phyloP scores from a whole-genome alignment of 176 grass and related monocot genomes.

The Juncus inflexus region DNA sequence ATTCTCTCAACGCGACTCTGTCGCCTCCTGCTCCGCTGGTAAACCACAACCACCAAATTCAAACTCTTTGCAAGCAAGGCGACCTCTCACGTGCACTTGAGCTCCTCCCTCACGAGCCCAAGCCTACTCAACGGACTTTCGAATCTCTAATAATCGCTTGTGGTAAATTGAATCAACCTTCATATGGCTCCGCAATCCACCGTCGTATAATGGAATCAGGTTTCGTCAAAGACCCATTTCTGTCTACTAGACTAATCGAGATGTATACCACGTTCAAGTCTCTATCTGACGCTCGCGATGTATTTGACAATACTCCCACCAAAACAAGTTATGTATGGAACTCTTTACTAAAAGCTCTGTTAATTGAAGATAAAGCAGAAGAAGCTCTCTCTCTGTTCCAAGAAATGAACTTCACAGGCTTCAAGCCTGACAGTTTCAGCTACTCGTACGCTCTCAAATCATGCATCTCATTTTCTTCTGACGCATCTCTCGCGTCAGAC shows the following conservation, averaged over 20 bases:
- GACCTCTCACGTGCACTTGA: conserved; percentile 40
- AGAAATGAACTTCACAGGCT: conserved; percentile 48
- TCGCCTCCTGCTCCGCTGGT: background rate
- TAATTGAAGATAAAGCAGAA: conserved; percentile 49
- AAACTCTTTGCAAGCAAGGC: conserved; percentile 54
- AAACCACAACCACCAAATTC: conserved; percentile 50
- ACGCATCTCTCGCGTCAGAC: background rate
- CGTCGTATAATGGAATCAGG: conserved; percentile 43
- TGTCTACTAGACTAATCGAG: conserved; percentile 64
- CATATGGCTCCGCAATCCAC: conserved; percentile 39
- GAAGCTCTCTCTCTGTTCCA: conserved; percentile 45
- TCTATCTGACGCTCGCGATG: conserved; percentile 52
- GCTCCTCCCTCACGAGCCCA: conserved; percentile 49
- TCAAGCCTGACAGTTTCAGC: conserved; percentile 62
- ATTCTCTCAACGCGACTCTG: conserved; percentile 11
- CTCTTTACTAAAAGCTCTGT: conserved; percentile 60
- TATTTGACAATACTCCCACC: background rate
- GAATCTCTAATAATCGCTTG: conserved; percentile 54
- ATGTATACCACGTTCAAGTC: conserved; percentile 46
- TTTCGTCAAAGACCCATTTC: conserved; percentile 58
- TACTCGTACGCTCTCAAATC: conserved; percentile 73
- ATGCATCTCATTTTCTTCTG: conserved; percentile 57
- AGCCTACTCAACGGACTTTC: conserved; percentile 74
- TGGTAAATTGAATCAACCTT: conserved; percentile 28
- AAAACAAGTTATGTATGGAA: conserved; percentile 83